phyloP scores from a whole-genome alignment of 257 asterid genomes.

The Solanum paucissectum region DNA sequence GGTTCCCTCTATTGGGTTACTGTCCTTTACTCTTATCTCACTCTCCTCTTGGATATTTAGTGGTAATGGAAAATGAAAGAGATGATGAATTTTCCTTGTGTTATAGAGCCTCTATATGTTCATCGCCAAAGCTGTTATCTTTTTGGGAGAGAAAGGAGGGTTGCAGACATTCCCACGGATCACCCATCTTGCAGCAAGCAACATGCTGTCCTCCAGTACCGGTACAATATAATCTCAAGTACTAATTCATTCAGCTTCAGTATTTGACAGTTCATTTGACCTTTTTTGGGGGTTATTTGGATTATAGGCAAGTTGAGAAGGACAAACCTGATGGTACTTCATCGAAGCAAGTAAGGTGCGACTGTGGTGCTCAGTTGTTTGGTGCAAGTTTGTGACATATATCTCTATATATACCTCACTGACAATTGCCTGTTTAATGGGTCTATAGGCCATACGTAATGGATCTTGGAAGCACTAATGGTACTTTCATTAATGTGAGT shows the following conservation, averaged over 20 bases:
- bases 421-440: not conserved
- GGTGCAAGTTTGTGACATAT: not conserved
- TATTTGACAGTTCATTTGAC: not conserved
- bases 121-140: constrained; percentile 96
- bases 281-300: not conserved
- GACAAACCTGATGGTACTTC: constrained; percentile 70
- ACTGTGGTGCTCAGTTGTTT: not conserved
- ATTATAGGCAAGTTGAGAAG: constrained; percentile 75
- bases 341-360: constrained; percentile 67
- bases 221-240: constrained; percentile 33
- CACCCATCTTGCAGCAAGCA: constrained; percentile 99
- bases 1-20: not conserved
- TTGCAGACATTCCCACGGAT: constrained; percentile 93
- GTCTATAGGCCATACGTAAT: constrained; percentile 74
- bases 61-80: not conserved
- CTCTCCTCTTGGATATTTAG: not conserved
- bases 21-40: not conserved
- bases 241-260: not conserved
- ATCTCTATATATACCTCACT: constrained; percentile 2
- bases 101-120: constrained; percentile 80
- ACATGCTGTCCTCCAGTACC: constrained; percentile 92
- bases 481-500: constrained; percentile 85
- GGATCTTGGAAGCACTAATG: constrained; percentile 99
- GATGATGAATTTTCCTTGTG: constrained; percentile 6
- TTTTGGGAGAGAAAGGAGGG: constrained; percentile 96